phyloP scores from a whole-genome alignment of 441 rosid species.

The Populus hybrid region DNA sequence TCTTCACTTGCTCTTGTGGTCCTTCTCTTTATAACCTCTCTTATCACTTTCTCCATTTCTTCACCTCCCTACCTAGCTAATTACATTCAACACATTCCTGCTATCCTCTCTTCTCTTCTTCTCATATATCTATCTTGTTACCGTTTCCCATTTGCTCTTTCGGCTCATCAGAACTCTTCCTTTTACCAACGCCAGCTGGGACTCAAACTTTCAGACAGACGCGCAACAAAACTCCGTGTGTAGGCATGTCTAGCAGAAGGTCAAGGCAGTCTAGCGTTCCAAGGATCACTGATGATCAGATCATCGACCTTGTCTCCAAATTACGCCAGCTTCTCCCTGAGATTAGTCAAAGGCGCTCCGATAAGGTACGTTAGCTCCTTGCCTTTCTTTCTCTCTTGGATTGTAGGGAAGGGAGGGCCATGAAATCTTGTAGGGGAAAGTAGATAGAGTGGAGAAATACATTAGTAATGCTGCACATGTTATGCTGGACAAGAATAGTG shows the following conservation, averaged over 20 bases:
- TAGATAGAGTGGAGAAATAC: neutral
- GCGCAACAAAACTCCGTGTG: too few species aligned
- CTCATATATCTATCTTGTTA: neutral
- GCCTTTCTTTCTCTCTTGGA: conserved; percentile 5
- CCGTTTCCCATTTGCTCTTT: neutral
- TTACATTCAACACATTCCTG: conserved; percentile 8
- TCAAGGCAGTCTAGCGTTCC: conserved; percentile 56
- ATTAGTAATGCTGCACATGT: conserved; percentile 8
- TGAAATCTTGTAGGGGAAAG: neutral
- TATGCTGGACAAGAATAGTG: conserved; percentile 5
- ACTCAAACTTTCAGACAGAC: neutral
- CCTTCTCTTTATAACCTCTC: conserved; percentile 59
- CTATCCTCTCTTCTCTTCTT: conserved; percentile 10
- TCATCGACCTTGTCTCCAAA: conserved; percentile 76
- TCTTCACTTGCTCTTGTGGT: conserved; percentile 32
- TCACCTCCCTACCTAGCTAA: conserved; percentile 22
- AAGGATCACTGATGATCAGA: conserved; percentile 89
- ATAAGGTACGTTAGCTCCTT: conserved; percentile 47
- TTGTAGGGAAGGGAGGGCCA: neutral
- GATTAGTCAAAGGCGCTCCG: conserved; percentile 72
- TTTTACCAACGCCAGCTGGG: too few species aligned
- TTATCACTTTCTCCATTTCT: conserved; percentile 46
- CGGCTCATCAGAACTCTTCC: neutral
- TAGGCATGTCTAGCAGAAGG: conserved; percentile 73
- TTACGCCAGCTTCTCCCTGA: conserved; percentile 86